Base-by-base conservation (phyloP, 2,329 filamentous ascomycete genomes). In the Leptographium galeiforme region DNA sequence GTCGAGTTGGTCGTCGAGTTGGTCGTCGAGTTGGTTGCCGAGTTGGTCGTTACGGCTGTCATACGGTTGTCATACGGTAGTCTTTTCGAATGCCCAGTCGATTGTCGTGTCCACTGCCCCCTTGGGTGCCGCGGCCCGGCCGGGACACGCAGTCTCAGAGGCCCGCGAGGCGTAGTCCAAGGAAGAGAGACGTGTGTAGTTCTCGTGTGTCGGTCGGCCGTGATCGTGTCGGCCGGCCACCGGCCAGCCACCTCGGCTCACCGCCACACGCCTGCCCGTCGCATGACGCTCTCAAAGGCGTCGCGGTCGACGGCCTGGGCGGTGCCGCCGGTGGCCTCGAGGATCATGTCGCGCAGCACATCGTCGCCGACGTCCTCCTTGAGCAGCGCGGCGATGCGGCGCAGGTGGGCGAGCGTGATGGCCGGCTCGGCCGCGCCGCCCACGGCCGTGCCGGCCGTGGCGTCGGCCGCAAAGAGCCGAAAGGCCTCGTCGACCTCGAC, bases 271-370 rank as follows among this genome's bases (percentile, higher is more conserved):
- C 89, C 89, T 7, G 89, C 90, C 61, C 86, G 75, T 59, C 75
- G 79, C 89, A 95, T 91, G 6, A 95, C 87, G 53, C 79, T 79
- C 68, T 89, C 85, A 69, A 95, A 95, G 63, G 96, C 88, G 51
- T 86, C 83, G 63, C 83, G 73, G 43, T 74, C 79, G 11, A 95
- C 91, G 8, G 86, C 88, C 54, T 73, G 77, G 40, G 74, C 79
- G 12, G 86, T 77, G 16, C 85, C 84, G 5, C 87, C 87, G 67
- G 94, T 96, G 49, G 91, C 93, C 73, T 97, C 91, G 49, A 89
- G 72, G 55, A 98, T 85, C 93, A 98, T 98, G 71, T 96, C 89
- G 70, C 80, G 81, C 63, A 98, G 71, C 63, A 95, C 69, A 49
- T 88, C 84, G 62, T 97, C 60, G n/a, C 54, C 30, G 11, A 61